Conservation (phyloP, 192 early-diverging fungal species). For the Gigaspora rosea region DNA sequence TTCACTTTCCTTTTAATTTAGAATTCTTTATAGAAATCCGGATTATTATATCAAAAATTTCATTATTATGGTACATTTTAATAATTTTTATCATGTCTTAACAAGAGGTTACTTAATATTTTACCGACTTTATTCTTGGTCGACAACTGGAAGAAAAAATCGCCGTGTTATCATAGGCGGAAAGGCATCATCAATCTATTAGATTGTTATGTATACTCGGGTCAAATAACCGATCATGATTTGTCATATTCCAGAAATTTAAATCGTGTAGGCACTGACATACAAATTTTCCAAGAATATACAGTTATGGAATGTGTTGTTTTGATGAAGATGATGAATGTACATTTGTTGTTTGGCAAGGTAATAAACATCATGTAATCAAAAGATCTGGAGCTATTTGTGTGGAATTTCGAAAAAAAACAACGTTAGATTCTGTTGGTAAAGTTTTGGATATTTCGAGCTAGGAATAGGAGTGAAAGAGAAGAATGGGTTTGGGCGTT, state of each 20-base stretch:
- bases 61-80: slow-evolving; percentile 34
- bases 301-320: slow-evolving; percentile 38
- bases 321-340: slow-evolving; percentile 45
- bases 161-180: slow-evolving; percentile 30
- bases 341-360: slow-evolving; percentile 46
- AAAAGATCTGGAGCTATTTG: background rate
- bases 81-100: slow-evolving; percentile 41
- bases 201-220: slow-evolving; percentile 47
- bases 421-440: slow-evolving; percentile 2
- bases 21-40: slow-evolving; percentile 32
- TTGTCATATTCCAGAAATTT: slow-evolving; percentile 38
- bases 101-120: slow-evolving; percentile 37
- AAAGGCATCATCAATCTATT: slow-evolving; percentile 33
- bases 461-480: slow-evolving; percentile 37
- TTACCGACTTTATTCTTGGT: slow-evolving; percentile 36
- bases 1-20: no score
- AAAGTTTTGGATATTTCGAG: slow-evolving; percentile 30
- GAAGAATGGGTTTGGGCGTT: slow-evolving; percentile 47
- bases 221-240: slow-evolving; percentile 39
- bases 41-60: slow-evolving; percentile 41
- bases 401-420: background rate
- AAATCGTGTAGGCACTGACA: background rate
- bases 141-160: slow-evolving; percentile 27
- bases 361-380: slow-evolving; percentile 36
- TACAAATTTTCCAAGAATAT: slow-evolving; percentile 34